Evolutionary conservation across 345 rosid species (phyloP), one percentile per base, ranked within the genome.

Genomic region (Euphorbia pulcherrima): DNA sequence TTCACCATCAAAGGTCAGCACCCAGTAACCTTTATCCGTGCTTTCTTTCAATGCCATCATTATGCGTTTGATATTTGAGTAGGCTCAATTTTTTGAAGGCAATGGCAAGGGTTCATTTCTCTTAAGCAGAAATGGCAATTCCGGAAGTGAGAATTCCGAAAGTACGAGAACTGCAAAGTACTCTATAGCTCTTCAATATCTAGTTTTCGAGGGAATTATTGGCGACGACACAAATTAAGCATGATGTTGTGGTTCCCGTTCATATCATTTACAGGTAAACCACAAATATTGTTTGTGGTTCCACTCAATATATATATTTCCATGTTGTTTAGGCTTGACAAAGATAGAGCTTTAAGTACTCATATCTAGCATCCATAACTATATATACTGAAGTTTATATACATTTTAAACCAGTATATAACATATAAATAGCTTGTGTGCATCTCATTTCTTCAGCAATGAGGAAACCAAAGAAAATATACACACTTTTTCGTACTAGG

Each of bases 51-150:
- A n/a, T n/a, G n/a, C n/a, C n/a, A n/a, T 27, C 54, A 2, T 37
- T 50, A 62, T 14, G 17, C 26, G 20, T 17, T 27, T 37, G 0
- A 56, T 9, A n/a, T 26, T 14, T 6, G 27, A n/a, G 6, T 35
- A 24, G 52, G 37, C 26, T 46, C 33, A 2, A 33, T 35, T 51
- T n/a, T 5, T 47, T 68, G 51, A 77, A 90, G 97, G 89, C 68
- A 81, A 83, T 80, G 94, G 90, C 33, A 64, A 60, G 0, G 91
- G 94, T 68, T 88, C 87, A 4, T 93, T 82, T 83, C 77, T 80
- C 33, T 67, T 93, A 70, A 85, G 62, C 75, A 74, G 75, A 68
- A 75, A 72, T 58, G 68, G 58, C 37, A 47, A 67, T 51, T 63
- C 74, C 8, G 71, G 56, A 55, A 73, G 73, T 63, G 75, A 67